phyloP scores from a whole-genome alignment of 108 stramenopile species.

The Fragilaria crotonensis region DNA sequence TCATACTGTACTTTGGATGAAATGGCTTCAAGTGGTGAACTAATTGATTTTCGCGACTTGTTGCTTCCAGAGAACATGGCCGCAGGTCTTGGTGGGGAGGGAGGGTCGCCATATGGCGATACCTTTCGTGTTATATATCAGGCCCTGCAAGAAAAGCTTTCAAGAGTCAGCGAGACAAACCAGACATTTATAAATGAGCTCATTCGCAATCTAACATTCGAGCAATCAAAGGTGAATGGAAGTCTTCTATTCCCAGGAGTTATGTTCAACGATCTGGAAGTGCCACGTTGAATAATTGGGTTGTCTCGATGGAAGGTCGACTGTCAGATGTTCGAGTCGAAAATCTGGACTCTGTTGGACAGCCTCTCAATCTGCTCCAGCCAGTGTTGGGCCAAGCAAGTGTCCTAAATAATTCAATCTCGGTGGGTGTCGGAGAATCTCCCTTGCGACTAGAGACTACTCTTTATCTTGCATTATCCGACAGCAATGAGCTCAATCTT shows the following conservation, averaged over 20 bases:
- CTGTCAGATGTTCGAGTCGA: constrained; percentile 36
- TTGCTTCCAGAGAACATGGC: constrained; percentile 23
- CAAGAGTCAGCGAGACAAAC: constrained; percentile 19
- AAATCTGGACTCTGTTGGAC: constrained; percentile 57
- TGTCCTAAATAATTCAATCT: constrained; percentile 33
- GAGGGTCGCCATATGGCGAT: constrained; percentile 40
- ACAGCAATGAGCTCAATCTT: constrained; percentile 28
- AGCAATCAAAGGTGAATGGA: constrained; percentile 37
- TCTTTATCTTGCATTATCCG: constrained; percentile 18
- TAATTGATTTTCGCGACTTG: constrained; percentile 57
- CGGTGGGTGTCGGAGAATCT: constrained; percentile 42
- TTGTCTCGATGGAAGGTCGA: constrained; percentile 24
- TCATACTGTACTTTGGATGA: background rate
- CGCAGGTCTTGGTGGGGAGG: constrained; percentile 21
- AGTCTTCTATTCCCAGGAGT: constrained; percentile 25
- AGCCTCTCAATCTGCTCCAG: constrained; percentile 31
- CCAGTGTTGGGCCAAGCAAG: constrained; percentile 29
- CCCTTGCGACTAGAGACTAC: constrained; percentile 24
- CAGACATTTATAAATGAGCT: constrained; percentile 34
- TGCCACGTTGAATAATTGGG: constrained; percentile 34
- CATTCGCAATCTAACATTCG: constrained; percentile 21
- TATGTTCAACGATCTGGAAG: constrained; percentile 19
- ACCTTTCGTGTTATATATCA: constrained; percentile 28
- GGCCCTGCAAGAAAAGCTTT: constrained; percentile 22
- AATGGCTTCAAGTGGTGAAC: constrained; percentile 6